Evolutionary conservation across 768 basidiomycete genomes (phyloP).

Genomic region (Pisolithus albus): DNA sequence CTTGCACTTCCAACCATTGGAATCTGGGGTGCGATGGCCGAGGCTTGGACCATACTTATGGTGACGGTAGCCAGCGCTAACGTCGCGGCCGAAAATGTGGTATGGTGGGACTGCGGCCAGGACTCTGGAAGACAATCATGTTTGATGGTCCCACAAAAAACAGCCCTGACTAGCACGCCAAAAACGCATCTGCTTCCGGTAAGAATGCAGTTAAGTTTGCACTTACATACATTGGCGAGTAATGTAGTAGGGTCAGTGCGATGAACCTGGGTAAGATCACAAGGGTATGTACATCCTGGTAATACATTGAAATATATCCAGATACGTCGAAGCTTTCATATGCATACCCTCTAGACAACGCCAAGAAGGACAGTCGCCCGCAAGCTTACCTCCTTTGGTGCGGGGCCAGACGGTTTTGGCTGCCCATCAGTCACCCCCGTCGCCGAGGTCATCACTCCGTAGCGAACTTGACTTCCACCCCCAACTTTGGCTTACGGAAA

Average conservation of each 20-base stretch:
- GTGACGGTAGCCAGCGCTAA: not conserved
- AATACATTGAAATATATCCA: too few relatives aligned
- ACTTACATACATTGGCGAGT: too few relatives aligned
- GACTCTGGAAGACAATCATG: too few relatives aligned
- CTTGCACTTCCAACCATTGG: constrained; percentile 27
- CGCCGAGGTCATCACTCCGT: constrained; percentile 43
- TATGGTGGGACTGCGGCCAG: too few relatives aligned
- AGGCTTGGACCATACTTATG: not conserved
- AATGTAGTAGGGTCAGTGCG: not conserved
- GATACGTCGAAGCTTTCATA: not conserved
- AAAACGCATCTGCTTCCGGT: too few relatives aligned
- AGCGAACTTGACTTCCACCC: constrained; percentile 77
- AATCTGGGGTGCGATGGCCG: too few relatives aligned
- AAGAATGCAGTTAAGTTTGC: not conserved
- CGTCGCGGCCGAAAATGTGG: too few relatives aligned
- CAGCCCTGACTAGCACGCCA: too few relatives aligned
- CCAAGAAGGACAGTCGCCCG: constrained; percentile 77
- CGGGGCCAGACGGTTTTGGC: constrained; percentile 26
- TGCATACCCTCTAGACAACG: constrained; percentile 42
- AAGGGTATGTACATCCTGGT: too few relatives aligned
- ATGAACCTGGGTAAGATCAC: not conserved
- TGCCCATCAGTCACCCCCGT: constrained; percentile 30
- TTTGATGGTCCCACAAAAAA: too few relatives aligned
- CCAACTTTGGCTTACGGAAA: constrained; percentile 84
- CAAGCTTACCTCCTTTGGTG: constrained; percentile 49